Evolutionary conservation across 192 early-diverging fungal genomes (phyloP).

Genomic region (Spizellomyces punctatus): DNA sequence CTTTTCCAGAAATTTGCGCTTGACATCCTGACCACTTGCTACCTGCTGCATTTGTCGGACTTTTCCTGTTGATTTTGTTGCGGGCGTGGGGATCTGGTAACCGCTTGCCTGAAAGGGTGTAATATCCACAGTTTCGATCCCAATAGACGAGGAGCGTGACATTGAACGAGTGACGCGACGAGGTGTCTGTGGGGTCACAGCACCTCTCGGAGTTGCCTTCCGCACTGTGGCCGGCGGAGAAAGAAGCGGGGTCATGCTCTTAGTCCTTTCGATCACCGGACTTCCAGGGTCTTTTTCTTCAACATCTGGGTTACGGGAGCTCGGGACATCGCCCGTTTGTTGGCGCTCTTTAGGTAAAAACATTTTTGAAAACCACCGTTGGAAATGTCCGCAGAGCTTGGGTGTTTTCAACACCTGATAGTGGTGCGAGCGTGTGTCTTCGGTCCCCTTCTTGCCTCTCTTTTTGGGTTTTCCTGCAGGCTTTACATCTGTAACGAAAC

Average conservation of each 20-base stretch:
- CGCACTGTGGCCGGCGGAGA: background rate
- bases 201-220: background rate
- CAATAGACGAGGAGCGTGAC: slow-evolving; percentile 4
- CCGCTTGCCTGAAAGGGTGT: background rate
- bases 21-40: background rate
- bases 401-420: slow-evolving; percentile 18
- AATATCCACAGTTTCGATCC: background rate
- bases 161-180: background rate
- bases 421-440: background rate
- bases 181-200: background rate
- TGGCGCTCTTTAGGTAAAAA: background rate
- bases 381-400: slow-evolving; percentile 12
- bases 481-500: slow-evolving; percentile 22
- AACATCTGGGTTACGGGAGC: background rate
- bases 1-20: slow-evolving; percentile 19
- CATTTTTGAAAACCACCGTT: background rate
- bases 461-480: slow-evolving; percentile 1
- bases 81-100: slow-evolving; percentile 3
- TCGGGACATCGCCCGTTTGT: slow-evolving; percentile 7
- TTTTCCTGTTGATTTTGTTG: background rate
- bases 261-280: background rate
- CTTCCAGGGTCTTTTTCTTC: background rate
- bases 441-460: slow-evolving; percentile 10
- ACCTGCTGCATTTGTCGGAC: background rate
- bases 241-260: background rate